These are phyloP conservation scores for Castanopsis chinensis DNA, from an alignment of 306 rosid genomes.

Conservation along the genomic window DNA sequence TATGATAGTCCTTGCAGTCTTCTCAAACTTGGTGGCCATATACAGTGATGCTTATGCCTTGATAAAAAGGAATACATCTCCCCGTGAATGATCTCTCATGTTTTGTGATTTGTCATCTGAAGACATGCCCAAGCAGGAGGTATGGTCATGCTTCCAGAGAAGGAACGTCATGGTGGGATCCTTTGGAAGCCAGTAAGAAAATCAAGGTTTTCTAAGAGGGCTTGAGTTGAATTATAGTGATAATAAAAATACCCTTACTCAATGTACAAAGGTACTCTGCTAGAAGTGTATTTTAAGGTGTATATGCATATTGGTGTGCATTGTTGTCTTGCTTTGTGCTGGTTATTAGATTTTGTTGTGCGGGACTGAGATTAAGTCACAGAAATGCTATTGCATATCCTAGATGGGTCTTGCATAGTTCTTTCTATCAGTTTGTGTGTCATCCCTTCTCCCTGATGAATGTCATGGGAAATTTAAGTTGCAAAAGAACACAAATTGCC, in stretches of 20 bases:
- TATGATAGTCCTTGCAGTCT: slow-evolving; percentile 73
- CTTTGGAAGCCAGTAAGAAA: slow-evolving; percentile 18
- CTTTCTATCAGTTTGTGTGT: not conserved
- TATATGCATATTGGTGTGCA: slow-evolving; percentile 6
- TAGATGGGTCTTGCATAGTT: not conserved
- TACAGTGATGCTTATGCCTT: slow-evolving; percentile 71
- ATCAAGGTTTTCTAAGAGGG: slow-evolving; percentile 44
- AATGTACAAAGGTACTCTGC: slow-evolving; percentile 25
- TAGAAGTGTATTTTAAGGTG: slow-evolving; percentile 17
- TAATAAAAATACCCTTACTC: slow-evolving; percentile 28
- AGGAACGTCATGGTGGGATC: slow-evolving; percentile 18
- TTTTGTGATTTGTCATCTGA: slow-evolving; percentile 3
- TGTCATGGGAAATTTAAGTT: too few species aligned
- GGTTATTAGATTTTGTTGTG: not conserved
- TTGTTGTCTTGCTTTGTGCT: slow-evolving; percentile 6
- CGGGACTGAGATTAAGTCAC: not conserved
- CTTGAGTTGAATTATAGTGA: slow-evolving; percentile 25
- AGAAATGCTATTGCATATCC: not conserved
- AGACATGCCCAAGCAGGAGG: not conserved
- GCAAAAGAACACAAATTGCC: too few species aligned
- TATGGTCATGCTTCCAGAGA: slow-evolving; percentile 12
- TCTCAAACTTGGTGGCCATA: slow-evolving; percentile 72
- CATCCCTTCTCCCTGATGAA: not conserved
- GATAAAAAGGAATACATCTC: slow-evolving; percentile 42
- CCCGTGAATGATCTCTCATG: slow-evolving; percentile 18